Conservation (phyloP, 2,329 filamentous ascomycete species). For the Hypoxylon sp. region DNA sequence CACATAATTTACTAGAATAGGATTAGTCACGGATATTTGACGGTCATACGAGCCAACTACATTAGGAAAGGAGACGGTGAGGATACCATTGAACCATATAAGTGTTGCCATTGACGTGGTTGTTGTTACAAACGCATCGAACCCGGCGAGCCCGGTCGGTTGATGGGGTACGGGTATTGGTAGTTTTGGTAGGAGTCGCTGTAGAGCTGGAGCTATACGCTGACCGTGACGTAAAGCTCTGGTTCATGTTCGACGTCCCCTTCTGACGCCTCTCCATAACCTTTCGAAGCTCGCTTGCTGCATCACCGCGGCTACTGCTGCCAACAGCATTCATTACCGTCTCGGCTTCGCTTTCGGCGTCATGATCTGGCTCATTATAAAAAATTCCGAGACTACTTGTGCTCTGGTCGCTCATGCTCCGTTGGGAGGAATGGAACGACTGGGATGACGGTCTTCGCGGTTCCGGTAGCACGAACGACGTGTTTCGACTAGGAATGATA, state of each 20-base stretch:
- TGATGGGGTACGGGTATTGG: slow-evolving; percentile 63
- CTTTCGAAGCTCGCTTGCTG: slow-evolving; percentile 72
- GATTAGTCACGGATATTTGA: slow-evolving; percentile 32
- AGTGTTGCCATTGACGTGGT: slow-evolving; percentile 60
- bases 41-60: slow-evolving; percentile 12
- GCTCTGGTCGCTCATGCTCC: slow-evolving; percentile 67
- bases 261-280: slow-evolving; percentile 68
- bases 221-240: slow-evolving; percentile 56
- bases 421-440: slow-evolving; percentile 63
- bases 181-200: slow-evolving; percentile 68
- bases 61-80: slow-evolving; percentile 44
- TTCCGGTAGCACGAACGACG: slow-evolving; percentile 71
- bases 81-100: slow-evolving; percentile 76
- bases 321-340: slow-evolving; percentile 67
- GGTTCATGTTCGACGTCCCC: slow-evolving; percentile 56
- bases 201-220: slow-evolving; percentile 52
- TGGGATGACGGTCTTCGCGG: slow-evolving; percentile 63
- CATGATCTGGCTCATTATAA: slow-evolving; percentile 57
- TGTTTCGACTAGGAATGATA: slow-evolving; percentile 73
- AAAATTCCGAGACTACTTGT: slow-evolving; percentile 60
- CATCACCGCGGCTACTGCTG: slow-evolving; percentile 64
- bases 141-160: slow-evolving; percentile 62
- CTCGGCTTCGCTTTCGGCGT: slow-evolving; percentile 71
- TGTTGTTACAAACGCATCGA: slow-evolving; percentile 69
- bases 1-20: slow-evolving; percentile 70